phyloP scores from a whole-genome alignment of 768 basidiomycete species.

The Serendipita sp. region DNA sequence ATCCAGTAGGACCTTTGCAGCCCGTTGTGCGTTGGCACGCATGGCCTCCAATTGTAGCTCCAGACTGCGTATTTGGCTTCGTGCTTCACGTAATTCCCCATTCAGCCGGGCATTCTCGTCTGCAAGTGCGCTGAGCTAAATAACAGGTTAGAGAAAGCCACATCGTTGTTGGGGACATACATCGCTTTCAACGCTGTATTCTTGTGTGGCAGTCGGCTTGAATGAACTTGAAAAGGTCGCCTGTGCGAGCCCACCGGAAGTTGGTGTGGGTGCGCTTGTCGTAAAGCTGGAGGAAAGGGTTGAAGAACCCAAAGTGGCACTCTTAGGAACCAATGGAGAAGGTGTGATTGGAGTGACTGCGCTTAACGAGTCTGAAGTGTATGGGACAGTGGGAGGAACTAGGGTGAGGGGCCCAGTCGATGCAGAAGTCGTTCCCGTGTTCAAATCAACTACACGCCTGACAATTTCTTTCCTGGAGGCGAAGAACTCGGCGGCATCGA shows the following conservation, averaged over 20 bases:
- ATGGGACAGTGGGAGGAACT: conserved; percentile 20
- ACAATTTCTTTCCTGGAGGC: conserved; percentile 37
- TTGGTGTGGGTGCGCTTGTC: conserved; percentile 11
- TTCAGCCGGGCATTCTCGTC: conserved; percentile 48
- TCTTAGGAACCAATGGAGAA: conserved; percentile 14
- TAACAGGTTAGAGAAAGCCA: not conserved
- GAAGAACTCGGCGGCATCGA: conserved; percentile 77
- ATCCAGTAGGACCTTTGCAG: conserved; percentile 41
- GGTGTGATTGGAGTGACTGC: conserved; percentile 15
- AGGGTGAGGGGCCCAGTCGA: conserved; percentile 17
- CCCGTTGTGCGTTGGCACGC: conserved; percentile 58
- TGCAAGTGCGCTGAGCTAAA: conserved; percentile 17
- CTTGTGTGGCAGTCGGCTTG: not conserved
- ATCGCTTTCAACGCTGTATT: conserved; percentile 1
- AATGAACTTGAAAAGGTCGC: conserved; percentile 1
- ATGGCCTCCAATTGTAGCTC: conserved; percentile 68
- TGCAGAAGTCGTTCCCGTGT: conserved; percentile 33
- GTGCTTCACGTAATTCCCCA: conserved; percentile 57
- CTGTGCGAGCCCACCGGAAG: not conserved
- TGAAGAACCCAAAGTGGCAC: conserved; percentile 13
- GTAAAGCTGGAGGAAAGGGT: conserved; percentile 21
- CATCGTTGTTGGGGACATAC: not conserved
- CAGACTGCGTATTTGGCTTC: conserved; percentile 65
- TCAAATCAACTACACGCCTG: conserved; percentile 59
- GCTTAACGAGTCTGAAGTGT: conserved; percentile 11